Conservation (phyloP, 176 grass and related monocot species). For the Musa itinerans region DNA sequence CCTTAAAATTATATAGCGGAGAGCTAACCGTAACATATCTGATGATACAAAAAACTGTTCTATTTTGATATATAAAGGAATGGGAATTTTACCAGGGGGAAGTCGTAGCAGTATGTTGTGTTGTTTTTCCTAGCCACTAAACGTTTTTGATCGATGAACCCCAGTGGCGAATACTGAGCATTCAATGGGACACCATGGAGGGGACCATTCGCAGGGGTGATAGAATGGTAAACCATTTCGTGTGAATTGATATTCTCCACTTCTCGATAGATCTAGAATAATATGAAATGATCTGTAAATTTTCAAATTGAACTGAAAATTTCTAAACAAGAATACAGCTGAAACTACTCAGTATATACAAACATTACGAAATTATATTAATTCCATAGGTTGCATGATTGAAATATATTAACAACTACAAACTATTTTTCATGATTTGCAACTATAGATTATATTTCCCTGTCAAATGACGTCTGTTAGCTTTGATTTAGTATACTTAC, state of each 20-base stretch:
- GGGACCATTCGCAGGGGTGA: slow-evolving; percentile 43
- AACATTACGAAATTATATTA: background rate
- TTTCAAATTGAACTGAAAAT: background rate
- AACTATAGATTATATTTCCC: too few species aligned
- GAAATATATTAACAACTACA: background rate
- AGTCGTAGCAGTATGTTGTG: slow-evolving; percentile 99
- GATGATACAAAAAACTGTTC: background rate
- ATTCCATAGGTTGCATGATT: background rate
- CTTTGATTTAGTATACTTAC: slow-evolving; percentile 40
- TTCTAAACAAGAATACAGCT: too few species aligned
- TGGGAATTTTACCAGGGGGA: slow-evolving; percentile 46
- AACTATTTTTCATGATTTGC: background rate
- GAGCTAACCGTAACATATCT: slow-evolving; percentile 3
- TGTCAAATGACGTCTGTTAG: too few species aligned
- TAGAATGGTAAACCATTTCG: slow-evolving; percentile 65
- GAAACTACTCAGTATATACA: background rate
- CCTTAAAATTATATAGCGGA: background rate
- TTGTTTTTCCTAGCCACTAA: slow-evolving; percentile 70
- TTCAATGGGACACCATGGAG: slow-evolving; percentile 62
- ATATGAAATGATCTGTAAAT: slow-evolving; percentile 10
- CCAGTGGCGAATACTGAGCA: slow-evolving; percentile 64
- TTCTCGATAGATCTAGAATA: slow-evolving; percentile 81
- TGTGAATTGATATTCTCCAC: slow-evolving; percentile 58
- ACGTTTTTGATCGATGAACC: slow-evolving; percentile 73
- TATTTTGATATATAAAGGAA: background rate